A percentile compares a stretch with the other conserved stretches of the same genome.
Conservation (phyloP, 164 flowering plant species). For the Liquidambar formosana region DNA sequence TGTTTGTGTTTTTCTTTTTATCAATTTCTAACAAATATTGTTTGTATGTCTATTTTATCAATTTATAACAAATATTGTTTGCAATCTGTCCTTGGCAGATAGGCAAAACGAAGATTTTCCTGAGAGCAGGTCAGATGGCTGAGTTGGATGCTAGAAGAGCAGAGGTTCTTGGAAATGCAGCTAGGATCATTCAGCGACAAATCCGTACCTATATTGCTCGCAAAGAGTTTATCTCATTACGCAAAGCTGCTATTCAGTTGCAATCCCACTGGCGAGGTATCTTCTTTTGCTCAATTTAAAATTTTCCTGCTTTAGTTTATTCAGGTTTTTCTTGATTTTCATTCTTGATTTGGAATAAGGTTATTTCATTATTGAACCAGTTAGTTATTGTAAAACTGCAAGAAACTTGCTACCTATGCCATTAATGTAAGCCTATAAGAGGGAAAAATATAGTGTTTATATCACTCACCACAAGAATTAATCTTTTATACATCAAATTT, state of each 20-base stretch:
- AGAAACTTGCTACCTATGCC: neutral
- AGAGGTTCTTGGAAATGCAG: slow-evolving; percentile 92
- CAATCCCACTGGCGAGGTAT: slow-evolving; percentile 90
- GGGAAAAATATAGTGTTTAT: too few species aligned
- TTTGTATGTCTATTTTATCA: neutral
- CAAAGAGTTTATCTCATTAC: slow-evolving; percentile 68
- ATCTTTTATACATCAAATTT: neutral
- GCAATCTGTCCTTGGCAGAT: slow-evolving; percentile 48
- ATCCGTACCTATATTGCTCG: slow-evolving; percentile 89
- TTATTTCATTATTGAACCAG: neutral
- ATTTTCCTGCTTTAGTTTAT: neutral
- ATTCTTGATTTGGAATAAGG: neutral
- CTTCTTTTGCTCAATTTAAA: neutral
- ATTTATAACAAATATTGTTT: neutral
- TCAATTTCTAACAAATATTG: neutral
- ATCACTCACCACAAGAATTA: too few species aligned
- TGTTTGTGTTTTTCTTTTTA: neutral
- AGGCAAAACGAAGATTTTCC: slow-evolving; percentile 92
- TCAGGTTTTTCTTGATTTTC: neutral
- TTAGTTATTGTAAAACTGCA: neutral
- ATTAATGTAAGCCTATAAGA: too few species aligned
- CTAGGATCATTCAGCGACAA: slow-evolving; percentile 82
- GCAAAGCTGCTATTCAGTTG: slow-evolving; percentile 79
- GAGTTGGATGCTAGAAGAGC: slow-evolving; percentile 94
- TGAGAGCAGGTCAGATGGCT: slow-evolving; percentile 99